These are phyloP conservation scores for Hypoxylon sp. DNA, from an alignment of 2,329 filamentous ascomycete genomes.

Conservation along the genomic window DNA sequence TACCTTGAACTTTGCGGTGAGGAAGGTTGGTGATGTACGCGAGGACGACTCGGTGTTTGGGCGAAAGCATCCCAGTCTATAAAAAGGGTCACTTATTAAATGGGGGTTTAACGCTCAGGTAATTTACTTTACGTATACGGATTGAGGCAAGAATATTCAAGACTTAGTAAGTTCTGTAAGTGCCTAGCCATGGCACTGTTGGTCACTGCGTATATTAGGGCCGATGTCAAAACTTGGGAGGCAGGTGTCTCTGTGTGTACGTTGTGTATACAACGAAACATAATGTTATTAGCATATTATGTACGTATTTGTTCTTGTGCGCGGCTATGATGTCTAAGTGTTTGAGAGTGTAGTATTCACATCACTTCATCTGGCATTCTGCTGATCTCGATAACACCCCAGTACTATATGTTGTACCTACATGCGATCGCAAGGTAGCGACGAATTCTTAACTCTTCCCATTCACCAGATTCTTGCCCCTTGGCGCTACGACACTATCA, in stretches of 20 bases:
- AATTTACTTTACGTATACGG: conserved; percentile 23
- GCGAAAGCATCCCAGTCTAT: conserved; percentile 30
- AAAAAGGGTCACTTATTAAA: conserved; percentile 24
- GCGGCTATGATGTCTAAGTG: conserved; percentile 41
- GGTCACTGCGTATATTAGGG: conserved; percentile 37
- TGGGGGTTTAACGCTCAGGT: conserved; percentile 31
- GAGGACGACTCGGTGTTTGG: conserved; percentile 9
- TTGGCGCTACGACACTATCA: conserved; percentile 46
- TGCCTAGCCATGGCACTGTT: conserved; percentile 2
- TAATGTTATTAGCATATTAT: conserved; percentile 28
- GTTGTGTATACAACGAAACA: conserved; percentile 18
- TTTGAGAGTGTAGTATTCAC: conserved; percentile 43
- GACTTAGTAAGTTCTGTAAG: conserved; percentile 32
- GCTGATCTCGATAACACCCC: conserved; percentile 42
- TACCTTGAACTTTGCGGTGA: conserved; percentile 13
- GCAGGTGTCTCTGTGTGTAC: conserved; percentile 12
- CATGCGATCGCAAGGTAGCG: conserved; percentile 26
- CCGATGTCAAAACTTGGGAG: conserved; percentile 26
- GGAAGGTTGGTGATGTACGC: conserved; percentile 21
- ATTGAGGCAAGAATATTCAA: conserved; percentile 21
- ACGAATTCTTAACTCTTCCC: conserved; percentile 19
- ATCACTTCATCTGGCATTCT: conserved; percentile 43
- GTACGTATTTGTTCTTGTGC: conserved; percentile 19
- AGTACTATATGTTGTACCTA: conserved; percentile 30
- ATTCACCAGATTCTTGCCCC: conserved; percentile 29